Evolutionary conservation across 208 protist species (phyloP), one percentile per base, ranked within the genome.

Genomic region (Novymonas esmeraldas): DNA sequence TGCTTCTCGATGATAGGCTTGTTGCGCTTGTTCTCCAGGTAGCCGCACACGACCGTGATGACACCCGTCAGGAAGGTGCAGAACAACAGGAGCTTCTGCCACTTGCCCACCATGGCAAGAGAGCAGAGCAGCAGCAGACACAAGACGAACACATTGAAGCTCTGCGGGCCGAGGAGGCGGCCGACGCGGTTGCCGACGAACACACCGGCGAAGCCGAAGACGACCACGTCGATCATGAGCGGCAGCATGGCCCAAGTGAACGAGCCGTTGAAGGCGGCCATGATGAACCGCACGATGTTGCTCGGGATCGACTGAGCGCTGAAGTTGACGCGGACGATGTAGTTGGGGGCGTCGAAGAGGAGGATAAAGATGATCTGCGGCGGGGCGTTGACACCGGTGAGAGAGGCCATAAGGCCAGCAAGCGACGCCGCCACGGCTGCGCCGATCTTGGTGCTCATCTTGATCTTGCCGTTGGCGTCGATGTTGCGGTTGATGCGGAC

Each of bases 401-500:
- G 60, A 20, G 82, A 84, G 20, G 76, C 76, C 75, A 85, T 82
- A n/a, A 85, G 50, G 28, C 82, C 82, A 1, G 82, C 75, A 39
- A 82, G 34, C 14, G 76, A 81, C 3, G 82, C 78, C 0, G 79
- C 75, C 44, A 85, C 76, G 31, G 79, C 59, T 18, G 76, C 82
- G 18, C 72, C 76, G 16, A 85, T 80, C 55, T 83, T 84, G 20
- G 73, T 78, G 42, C 22, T 71, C 76, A 81, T 79, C 26, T 73
- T 76, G 44, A 89, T 83, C 57, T 84, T 85, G 28, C 82, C 82
- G 64, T 80, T 79, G 7, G 65, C 76, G 60, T 85, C 76, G 41
- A 89, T 67, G 76, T 81, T 84, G 26, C 82, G 78, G 67, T 89
- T 89, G 50, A 89, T 80, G 42, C 82, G 78, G 20, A 89, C 82